Conservation (phyloP, 108 stramenopile species). For the Cyclotella distinguenda region DNA sequence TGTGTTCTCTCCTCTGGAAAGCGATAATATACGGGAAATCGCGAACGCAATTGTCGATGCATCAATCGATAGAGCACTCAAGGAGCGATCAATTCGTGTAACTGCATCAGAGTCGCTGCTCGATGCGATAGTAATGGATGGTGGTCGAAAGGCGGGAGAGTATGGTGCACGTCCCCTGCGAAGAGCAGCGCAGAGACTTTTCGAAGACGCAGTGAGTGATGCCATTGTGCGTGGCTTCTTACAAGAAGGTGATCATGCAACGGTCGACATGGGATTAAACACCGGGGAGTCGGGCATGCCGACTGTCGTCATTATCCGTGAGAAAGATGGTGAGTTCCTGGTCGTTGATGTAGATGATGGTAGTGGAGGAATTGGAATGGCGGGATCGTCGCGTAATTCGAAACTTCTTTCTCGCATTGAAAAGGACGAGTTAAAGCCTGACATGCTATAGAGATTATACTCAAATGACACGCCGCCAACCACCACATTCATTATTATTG, state of each 20-base stretch:
- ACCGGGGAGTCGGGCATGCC: slow-evolving; percentile 27
- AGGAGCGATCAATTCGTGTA: slow-evolving; percentile 58
- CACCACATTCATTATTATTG: too few species aligned
- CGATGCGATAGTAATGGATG: slow-evolving; percentile 64
- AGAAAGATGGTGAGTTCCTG: slow-evolving; percentile 39
- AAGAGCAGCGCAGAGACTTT: slow-evolving; percentile 78
- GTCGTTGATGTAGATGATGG: slow-evolving; percentile 57
- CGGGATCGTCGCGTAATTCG: slow-evolving; percentile 14
- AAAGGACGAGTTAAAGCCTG: slow-evolving; percentile 25
- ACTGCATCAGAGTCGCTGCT: slow-evolving; percentile 52
- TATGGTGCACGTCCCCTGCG: slow-evolving; percentile 90
- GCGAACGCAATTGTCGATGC: slow-evolving; percentile 60
- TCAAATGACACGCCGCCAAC: too few species aligned
- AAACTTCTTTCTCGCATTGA: slow-evolving; percentile 3
- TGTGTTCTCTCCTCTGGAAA: slow-evolving; percentile 85
- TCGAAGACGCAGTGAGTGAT: slow-evolving; percentile 87
- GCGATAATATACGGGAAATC: slow-evolving; percentile 74
- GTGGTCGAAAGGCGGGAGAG: slow-evolving; percentile 69
- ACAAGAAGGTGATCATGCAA: slow-evolving; percentile 60
- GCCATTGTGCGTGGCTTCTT: slow-evolving; percentile 83
- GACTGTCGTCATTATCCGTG: slow-evolving; percentile 38
- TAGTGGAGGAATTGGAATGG: slow-evolving; percentile 48
- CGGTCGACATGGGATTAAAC: slow-evolving; percentile 44
- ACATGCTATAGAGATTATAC: slow-evolving; percentile 14
- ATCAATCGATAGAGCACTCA: slow-evolving; percentile 58